Evolutionary conservation across 2,329 filamentous ascomycete genomes (phyloP).

Genomic region (Fusarium nygamai): DNA sequence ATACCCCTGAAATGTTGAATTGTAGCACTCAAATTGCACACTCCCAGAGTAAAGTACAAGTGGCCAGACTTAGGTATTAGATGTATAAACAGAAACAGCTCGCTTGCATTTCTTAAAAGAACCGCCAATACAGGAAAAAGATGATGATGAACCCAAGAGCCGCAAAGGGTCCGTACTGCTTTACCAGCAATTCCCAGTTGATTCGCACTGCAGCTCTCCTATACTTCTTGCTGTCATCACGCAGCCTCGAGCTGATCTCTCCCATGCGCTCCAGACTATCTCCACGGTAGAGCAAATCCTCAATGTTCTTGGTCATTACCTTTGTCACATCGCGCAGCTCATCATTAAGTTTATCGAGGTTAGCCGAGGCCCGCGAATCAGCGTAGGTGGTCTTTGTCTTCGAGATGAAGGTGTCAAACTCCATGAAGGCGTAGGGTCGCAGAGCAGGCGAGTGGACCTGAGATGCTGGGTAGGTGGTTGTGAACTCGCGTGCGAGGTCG

Average conservation of each 20-base stretch:
- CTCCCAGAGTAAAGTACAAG: not conserved
- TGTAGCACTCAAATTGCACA: not conserved
- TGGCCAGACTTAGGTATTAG: constrained; percentile 19
- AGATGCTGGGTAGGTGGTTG: constrained; percentile 77
- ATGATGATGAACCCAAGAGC: constrained; percentile 84
- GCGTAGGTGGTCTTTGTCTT: constrained; percentile 94
- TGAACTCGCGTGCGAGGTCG: constrained; percentile 91
- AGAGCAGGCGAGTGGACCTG: constrained; percentile 80
- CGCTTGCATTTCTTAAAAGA: constrained; percentile 70
- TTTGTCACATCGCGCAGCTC: constrained; percentile 98
- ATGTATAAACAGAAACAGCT: constrained; percentile 19
- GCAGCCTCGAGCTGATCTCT: constrained; percentile 85
- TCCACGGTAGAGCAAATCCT: constrained; percentile 93
- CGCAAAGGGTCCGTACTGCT: constrained; percentile 95
- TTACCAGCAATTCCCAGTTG: constrained; percentile 96
- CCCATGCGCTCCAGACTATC: constrained; percentile 97
- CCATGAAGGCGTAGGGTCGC: constrained; percentile 95
- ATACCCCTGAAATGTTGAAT: not conserved
- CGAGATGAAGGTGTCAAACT: constrained; percentile 97
- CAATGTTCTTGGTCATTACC: constrained; percentile 99
- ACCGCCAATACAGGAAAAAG: constrained; percentile 90
- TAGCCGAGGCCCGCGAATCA: constrained; percentile 88
- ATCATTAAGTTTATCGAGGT: constrained; percentile 94
- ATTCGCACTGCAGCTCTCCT: constrained; percentile 91
- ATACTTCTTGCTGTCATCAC: constrained; percentile 96